Evolutionary conservation across 2,329 filamentous ascomycete genomes (phyloP), one percentile per base, ranked within the genome.

Genomic region (Aaosphaeria arxii): DNA sequence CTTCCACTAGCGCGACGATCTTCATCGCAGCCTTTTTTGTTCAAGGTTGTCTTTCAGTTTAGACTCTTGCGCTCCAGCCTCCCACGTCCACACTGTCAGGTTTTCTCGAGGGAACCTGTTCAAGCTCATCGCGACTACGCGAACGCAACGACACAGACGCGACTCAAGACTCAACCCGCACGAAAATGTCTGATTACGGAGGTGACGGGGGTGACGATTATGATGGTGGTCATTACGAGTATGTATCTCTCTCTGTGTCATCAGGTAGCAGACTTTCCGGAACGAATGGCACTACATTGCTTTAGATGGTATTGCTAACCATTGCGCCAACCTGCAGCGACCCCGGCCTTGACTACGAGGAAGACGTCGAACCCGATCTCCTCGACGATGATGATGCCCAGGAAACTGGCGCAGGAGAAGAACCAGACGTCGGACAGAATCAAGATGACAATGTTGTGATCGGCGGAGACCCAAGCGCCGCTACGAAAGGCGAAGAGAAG

Each of bases 351-450:
- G 55, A 61, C 62, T 87, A 84, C 59, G 85, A 87, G 64, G 66
- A 69, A 50, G 83, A 87, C 63, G 81, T 83, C 11, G 80, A 81
- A 61, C 75, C 77, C 53, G 72, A 76, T 75, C 85, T 91, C 55
- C 86, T 90, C 51, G 84, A 87, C 46, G 77, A 80, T 53, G 77
- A 77, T 58, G 80, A 84, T 65, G 80, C 83, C 58, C 71, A 73
- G 65, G 82, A 85, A 58, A 72, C 74, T 35, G 75, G 57, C 11
- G 63, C 57, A 43, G 63, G 60, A 48, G 66, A 69, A 43, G 64
- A 69, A 44, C 65, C 63, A 43, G 67, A 71, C 30, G 46, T 62
- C 36, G 63, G 67, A 24, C 56, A 62, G 31, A 58, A 62, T 41
- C 28, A 47, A 30, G 60, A 66, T 43, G 66, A 71, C 56, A 74